Percentiles rank a stretch among this genome's conserved stretches.
Evolutionary conservation across 768 basidiomycete species (phyloP).

Genomic region (Termitomyces sp.): DNA sequence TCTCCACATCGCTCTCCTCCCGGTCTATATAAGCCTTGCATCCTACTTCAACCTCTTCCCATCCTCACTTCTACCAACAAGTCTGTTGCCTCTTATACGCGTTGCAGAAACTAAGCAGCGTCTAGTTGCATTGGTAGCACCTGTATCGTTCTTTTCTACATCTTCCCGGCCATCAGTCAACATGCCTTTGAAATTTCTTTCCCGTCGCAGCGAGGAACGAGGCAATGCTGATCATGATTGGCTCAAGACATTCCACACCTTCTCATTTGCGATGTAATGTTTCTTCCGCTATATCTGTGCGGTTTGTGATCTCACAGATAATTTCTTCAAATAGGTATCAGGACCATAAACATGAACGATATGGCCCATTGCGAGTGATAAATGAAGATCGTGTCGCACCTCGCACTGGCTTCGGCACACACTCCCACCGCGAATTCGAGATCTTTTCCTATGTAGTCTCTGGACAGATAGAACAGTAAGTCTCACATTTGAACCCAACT

Average conservation of each 20-base stretch:
- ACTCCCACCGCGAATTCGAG: slow-evolving; percentile 82
- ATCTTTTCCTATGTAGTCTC: slow-evolving; percentile 87
- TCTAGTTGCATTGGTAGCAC: slow-evolving; percentile 12
- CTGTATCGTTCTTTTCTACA: slow-evolving; percentile 13
- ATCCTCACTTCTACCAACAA: slow-evolving; percentile 19
- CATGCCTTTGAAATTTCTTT: slow-evolving; percentile 39
- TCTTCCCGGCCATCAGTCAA: neutral
- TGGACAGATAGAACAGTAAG: slow-evolving; percentile 81
- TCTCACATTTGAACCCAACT: neutral
- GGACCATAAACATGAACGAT: slow-evolving; percentile 52
- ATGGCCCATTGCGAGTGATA: slow-evolving; percentile 80
- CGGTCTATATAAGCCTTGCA: slow-evolving; percentile 39
- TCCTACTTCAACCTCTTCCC: slow-evolving; percentile 30
- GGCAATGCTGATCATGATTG: slow-evolving; percentile 80
- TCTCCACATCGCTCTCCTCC: slow-evolving; percentile 34
- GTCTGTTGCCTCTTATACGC: slow-evolving; percentile 37
- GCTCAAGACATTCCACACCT: slow-evolving; percentile 87
- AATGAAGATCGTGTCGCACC: slow-evolving; percentile 89
- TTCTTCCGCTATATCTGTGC: neutral
- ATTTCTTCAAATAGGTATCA: slow-evolving; percentile 45
- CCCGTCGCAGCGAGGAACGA: slow-evolving; percentile 59
- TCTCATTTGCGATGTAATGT: slow-evolving; percentile 67
- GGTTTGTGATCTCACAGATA: neutral
- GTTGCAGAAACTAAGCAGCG: slow-evolving; percentile 31
- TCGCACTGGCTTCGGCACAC: slow-evolving; percentile 79